phyloP scores from a whole-genome alignment of 345 rosid species.

The Eucalyptus sp. region DNA sequence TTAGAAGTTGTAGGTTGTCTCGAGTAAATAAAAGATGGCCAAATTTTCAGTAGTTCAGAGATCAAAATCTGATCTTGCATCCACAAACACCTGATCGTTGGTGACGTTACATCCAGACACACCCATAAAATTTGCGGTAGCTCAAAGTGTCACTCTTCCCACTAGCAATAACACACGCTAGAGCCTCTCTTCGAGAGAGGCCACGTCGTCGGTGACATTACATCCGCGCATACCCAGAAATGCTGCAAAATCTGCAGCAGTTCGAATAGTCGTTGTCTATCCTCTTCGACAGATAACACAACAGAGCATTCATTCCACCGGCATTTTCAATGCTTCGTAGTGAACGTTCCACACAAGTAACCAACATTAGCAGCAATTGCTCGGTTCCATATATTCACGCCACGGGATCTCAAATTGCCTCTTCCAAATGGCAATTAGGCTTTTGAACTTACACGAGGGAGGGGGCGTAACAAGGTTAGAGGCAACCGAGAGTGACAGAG shows the following conservation, averaged over 20 bases:
- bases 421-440: background rate
- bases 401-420: background rate
- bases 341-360: background rate
- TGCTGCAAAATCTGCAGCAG: background rate
- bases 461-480: accelerated
- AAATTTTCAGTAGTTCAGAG: background rate
- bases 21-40: background rate
- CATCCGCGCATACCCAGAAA: background rate
- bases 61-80: background rate
- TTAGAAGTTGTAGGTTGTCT: background rate
- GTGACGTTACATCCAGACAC: background rate
- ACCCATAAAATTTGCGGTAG: background rate
- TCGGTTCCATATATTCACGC: background rate
- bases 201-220: background rate
- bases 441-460: background rate
- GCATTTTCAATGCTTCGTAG: background rate
- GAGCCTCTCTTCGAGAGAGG: too few relatives aligned
- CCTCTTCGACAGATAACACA: background rate
- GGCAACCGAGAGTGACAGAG: background rate
- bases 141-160: too few relatives aligned
- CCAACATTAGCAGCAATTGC: background rate
- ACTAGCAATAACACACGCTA: too few relatives aligned
- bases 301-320: background rate
- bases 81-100: background rate
- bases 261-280: background rate